A percentile compares a stretch with the other conserved stretches of the same genome.
Conservation (phyloP, 495 filamentous ascomycete species). For the Trichoderma reesei region DNA sequence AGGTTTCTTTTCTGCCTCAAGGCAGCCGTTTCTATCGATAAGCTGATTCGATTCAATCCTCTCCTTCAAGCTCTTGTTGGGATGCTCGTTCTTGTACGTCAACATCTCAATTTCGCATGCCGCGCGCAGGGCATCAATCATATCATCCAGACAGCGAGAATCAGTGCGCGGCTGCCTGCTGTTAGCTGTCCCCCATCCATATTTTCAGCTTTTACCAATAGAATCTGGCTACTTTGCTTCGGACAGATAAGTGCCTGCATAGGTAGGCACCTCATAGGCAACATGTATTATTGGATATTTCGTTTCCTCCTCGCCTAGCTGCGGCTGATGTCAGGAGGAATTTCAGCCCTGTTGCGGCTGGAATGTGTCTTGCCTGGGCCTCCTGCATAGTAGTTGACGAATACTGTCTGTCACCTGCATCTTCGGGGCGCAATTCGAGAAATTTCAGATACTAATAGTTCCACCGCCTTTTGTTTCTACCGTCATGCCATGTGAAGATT, state of each 20-base stretch:
- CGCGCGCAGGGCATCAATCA: slow-evolving; percentile 3
- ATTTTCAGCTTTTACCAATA: neutral
- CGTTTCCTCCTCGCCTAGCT: neutral
- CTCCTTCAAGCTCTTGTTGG: no score
- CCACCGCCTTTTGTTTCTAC: neutral
- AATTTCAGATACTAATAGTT: no score
- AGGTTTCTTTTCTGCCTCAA: neutral
- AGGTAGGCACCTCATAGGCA: no score
- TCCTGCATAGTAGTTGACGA: no score
- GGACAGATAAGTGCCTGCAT: no score
- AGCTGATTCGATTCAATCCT: neutral
- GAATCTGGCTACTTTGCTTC: no score
- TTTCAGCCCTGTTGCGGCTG: neutral
- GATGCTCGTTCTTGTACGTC: no score
- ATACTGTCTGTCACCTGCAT: no score
- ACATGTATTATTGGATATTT: no score
- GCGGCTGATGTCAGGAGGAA: neutral
- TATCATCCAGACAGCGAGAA: neutral
- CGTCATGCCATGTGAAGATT: slow-evolving; percentile 2
- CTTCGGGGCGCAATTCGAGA: no score
- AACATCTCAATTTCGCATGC: neutral
- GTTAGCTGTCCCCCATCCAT: neutral
- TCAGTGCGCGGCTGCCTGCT: neutral
- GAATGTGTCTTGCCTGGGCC: neutral
- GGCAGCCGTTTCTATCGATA: slow-evolving; percentile 4